Evolutionary conservation across 2,329 filamentous ascomycete genomes (phyloP).

Genomic region (Magnaporthiopsis rhizophila): DNA sequence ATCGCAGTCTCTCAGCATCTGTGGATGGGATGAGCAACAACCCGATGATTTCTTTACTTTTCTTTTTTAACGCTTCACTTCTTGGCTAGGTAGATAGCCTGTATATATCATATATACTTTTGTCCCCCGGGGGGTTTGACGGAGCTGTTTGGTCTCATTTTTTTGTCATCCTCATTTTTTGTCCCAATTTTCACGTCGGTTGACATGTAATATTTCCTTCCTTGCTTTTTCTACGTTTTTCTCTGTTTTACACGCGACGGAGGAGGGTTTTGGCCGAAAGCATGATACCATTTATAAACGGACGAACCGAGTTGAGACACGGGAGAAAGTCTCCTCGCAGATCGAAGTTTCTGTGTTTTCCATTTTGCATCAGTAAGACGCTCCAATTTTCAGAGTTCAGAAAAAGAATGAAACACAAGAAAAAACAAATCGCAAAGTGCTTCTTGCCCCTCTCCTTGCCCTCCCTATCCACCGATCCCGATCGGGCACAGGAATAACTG

Average conservation of each 20-base stretch:
- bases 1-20: neutral
- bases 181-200: neutral
- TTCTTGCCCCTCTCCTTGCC: too few relatives aligned
- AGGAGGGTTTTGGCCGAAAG: neutral
- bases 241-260: neutral
- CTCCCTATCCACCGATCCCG: too few relatives aligned
- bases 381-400: neutral
- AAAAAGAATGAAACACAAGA: neutral
- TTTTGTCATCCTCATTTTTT: neutral
- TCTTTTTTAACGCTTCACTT: conserved; percentile 3
- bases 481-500: too few relatives aligned
- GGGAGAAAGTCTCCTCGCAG: neutral
- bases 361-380: neutral
- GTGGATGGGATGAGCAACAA: conserved; percentile 1
- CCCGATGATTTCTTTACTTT: conserved; percentile 1
- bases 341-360: neutral
- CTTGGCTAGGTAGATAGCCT: conserved; percentile 7
- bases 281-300: neutral
- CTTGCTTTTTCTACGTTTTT: neutral
- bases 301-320: neutral
- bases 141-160: neutral
- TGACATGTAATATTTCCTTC: neutral
- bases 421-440: too few relatives aligned
- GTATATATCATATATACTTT: conserved; percentile 7
- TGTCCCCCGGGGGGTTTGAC: conserved; percentile 1